Base-by-base conservation (phyloP, 345 rosid genomes). In the Rhodomyrtus tomentosa region DNA sequence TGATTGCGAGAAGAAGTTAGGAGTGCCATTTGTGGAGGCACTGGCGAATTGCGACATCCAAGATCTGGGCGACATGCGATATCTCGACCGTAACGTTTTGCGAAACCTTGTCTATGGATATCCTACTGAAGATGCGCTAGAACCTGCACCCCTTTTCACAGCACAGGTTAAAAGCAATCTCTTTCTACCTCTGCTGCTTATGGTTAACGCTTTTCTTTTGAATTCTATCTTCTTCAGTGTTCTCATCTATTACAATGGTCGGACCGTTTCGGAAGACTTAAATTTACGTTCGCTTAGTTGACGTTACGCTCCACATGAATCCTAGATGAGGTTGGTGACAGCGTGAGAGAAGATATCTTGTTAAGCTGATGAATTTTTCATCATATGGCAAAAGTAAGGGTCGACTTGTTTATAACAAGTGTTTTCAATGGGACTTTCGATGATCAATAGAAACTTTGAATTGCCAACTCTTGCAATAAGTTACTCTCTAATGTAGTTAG, bases 11-110 rank as follows among this genome's bases (percentile, higher is more conserved):
- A 88, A 85, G 2, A 87, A 87, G 12, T 10, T 32, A 32, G 94
- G 95, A 40, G 96, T 92, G 85, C 92, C 95, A 10, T 91, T 91
- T 62, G 80, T 89, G 13, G 93, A 48, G 50, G 92, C 94, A 14
- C 83, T 82, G 3, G 84, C 89, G 10, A 80, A 76, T 40, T 90
- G 90, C 72, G 49, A 91, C 68, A 83, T 92, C 20, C 93, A 92
- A 56, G 91, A 86, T 62, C 85, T 90, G n/a, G 89, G 91, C 21
- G 82, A 80, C 6, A n/a, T 80, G 50, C 16, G 9, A n/a, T 13
- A 45, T 45, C 82, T 50, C 50, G 36, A 80, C 48, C 1, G 22
- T 15, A 7, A 11, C 24, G 53, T 80, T n/a, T 15, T 50, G 0
- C 51, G 20, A 18, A 80, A 24, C 27, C 82, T 80, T 42, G 82